Base-by-base conservation (phyloP, 345 rosid species). In the Aquilaria sinensis region DNA sequence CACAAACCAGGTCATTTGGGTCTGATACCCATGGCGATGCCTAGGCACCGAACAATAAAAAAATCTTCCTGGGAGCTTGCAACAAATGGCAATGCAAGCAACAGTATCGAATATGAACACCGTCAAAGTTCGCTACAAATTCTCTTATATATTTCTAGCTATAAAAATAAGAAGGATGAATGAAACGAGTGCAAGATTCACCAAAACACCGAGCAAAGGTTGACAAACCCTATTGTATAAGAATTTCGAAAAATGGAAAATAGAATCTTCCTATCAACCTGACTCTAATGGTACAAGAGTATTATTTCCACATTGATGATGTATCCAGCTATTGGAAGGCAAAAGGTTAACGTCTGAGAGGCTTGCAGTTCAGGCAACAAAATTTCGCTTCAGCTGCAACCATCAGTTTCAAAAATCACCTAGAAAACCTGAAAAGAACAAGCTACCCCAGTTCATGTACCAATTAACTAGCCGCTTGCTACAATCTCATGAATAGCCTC, bases 401-500 rank as follows among this genome's bases (percentile, higher is more conserved):
- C 43, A 58, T 65, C 63, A 37, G 49, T 31, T 47, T 60, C 49
- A 57, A n/a, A 67, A 67, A 67, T 57, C 58, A 31, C 60, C 32
- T 51, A 9, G 4, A 16, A 4, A 11, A 54, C n/a, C 31, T 43
- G 46, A 47, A 34, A 45, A 45, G 33, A 62, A n/a, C 43, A 5
- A 47, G 54, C 10, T 53, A n/a, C 49, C 51, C 37, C 6, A 30
- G 23, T 31, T 16, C 1, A 31, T 46, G 31, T 49, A 54, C 43
- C 10, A 16, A 51, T 30, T 51, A 55, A 65, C 75, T 80, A 93
- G 76, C 97, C 94, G 77, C 86, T 75, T 0, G 88, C 86, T 47
- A 94, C 92, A 63, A 90, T 86, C 65, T 88, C 99, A 51, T 94
- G 97, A 68, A 94, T 88, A 67, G 90, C 85, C 58, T 82, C 95